Base-by-base conservation (phyloP, 2,329 filamentous ascomycete genomes). In the Blumeria graminis region DNA sequence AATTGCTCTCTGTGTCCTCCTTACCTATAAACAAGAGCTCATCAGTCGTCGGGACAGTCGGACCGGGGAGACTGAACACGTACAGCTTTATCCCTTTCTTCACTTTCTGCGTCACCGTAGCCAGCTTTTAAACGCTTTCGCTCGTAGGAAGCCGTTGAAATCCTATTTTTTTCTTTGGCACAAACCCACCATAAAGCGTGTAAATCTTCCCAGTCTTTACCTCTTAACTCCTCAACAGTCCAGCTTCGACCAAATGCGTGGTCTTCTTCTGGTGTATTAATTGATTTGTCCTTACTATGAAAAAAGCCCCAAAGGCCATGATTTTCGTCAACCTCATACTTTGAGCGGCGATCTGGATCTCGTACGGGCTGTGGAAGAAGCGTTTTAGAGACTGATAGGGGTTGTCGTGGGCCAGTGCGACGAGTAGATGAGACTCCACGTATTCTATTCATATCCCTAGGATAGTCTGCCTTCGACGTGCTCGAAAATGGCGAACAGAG, bases 261-360 rank as follows among this genome's bases (percentile, higher is more conserved):
- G 57, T 84, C 80, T 62, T 90, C 81, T 38, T 79, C 75, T 5
- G 89, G 88, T 7, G 81, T 81, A 62, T 76, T 75, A 64, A 94
- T 68, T n/a, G 81, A 70, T 64, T 80, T 77, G 61, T 78, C 77
- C 61, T 81, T 76, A 60, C 75, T 74, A 64, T 82, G 80, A 70
- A 98, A 96, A 71, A 98, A 98, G 0, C 78, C 82, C 84, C 86
- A 96, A 10, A 98, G 80, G 34, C 88, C 90, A 69, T 98, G 92
- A 61, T 89, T 71, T 33, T 79, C 74, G 66, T 87, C 82, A 45
- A 75, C 63, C 36, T 73, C 67, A 35, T 83, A 68, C 58, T 70
- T 67, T 51, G 72, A 68, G 56, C 78, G 77, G 65, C 78, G 74
- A 59, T 74, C 74, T 0, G 72, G 71, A 57, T 82, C 74, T 22